Evolutionary conservation across 2,329 filamentous ascomycete species (phyloP), one percentile per base, ranked within the genome.

Genomic region (Byssothecium circinans): DNA sequence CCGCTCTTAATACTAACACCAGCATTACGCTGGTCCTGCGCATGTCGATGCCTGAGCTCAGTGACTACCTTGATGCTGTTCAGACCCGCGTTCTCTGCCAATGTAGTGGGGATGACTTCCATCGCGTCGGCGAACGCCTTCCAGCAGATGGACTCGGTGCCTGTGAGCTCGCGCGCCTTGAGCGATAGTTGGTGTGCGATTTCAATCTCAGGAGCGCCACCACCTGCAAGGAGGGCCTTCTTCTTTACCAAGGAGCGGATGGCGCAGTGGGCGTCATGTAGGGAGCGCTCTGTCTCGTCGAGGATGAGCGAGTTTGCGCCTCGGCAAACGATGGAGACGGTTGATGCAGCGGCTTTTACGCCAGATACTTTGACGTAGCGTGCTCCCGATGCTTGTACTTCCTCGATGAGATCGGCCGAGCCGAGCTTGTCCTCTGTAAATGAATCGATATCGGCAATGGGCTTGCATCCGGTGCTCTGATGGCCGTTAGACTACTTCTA

Each of bases 41-140:
- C 94, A 75, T 99, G 94, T 65, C 91, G 85, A 75, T 96, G 91
- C 68, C 94, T 83, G 67, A 99, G 77, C 65, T 97, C 94, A 20
- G 94, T 99, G 38, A 99, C 94, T 22, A 99, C 94, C 78, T 95
- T 96, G 81, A 99, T 99, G 71, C 89, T 92, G 81, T 99, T 99
- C 55, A 99, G 80, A 41, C 94, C 94, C 0, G 94, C 94, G 64
- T 99, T 99, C 77, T 99, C 94, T 0, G 94, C 95, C 60, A 99
- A 80, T 1, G 94, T 99, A 27, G 92, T 96, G 12, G 95, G 94
- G 45, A 99, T 89, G 34, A 99, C 89, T 76, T 99, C 94, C 78
- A 99, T 87, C 7, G 94, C 94, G 56, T 99, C 92, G 1, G 95
- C 94, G 68, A 99, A 99, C 0, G 92, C 92, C 78, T 96, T 97